A percentile compares a stretch with the other conserved stretches of the same genome.
These are phyloP conservation scores for Juglanconis oblonga DNA, from an alignment of 2,329 filamentous ascomycete genomes.

Conservation along the genomic window DNA sequence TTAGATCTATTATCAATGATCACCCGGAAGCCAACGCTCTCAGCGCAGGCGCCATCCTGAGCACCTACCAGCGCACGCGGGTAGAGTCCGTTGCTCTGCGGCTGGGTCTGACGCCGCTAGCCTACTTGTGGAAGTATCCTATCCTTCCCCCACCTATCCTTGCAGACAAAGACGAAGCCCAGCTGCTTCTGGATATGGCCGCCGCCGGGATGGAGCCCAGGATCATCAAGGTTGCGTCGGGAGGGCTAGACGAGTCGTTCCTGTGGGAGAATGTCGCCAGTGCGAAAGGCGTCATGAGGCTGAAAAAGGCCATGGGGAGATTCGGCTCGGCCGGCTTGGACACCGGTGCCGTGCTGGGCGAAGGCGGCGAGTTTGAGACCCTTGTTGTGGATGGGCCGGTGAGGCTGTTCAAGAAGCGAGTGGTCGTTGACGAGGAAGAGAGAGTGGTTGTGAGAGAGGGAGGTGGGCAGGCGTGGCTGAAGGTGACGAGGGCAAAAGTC, in stretches of 20 bases:
- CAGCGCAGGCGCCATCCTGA: conserved; percentile 87
- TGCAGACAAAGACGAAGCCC: conserved; percentile 40
- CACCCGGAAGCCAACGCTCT: conserved; percentile 85
- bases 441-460: conserved; percentile 60
- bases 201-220: conserved; percentile 76
- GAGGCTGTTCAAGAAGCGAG: conserved; percentile 67
- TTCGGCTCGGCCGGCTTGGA: conserved; percentile 58
- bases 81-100: conserved; percentile 88
- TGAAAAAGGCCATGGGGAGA: conserved; percentile 55
- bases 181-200: conserved; percentile 78
- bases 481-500: conserved; percentile 56
- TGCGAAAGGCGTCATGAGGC: conserved; percentile 40
- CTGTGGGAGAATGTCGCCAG: conserved; percentile 79
- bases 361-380: conserved; percentile 96
- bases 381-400: conserved; percentile 78
- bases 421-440: conserved; percentile 57
- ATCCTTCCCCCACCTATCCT: conserved; percentile 54
- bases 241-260: conserved; percentile 76
- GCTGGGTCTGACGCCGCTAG: conserved; percentile 76
- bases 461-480: conserved; percentile 74
- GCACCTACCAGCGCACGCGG: conserved; percentile 93
- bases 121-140: conserved; percentile 92
- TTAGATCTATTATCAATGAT: conserved; percentile 60
- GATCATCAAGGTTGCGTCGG: conserved; percentile 92
- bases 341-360: conserved; percentile 74